These are phyloP conservation scores for Tolypocladium ovalisporum DNA, from an alignment of 2,329 filamentous ascomycete species.

Conservation along the genomic window DNA sequence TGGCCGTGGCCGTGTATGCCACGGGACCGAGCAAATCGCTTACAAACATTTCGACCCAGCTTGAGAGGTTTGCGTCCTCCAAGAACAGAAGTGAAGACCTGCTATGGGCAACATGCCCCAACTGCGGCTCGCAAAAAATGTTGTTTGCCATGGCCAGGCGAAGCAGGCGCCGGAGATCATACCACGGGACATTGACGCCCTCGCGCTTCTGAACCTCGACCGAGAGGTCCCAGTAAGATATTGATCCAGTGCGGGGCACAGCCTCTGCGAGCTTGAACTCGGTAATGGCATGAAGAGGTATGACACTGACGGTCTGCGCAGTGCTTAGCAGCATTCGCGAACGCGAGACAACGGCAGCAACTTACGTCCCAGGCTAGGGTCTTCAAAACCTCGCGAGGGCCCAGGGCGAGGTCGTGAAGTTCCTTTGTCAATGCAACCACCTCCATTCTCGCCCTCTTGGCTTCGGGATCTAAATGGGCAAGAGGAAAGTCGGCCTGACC, in stretches of 20 bases:
- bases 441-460: slow-evolving; percentile 6
- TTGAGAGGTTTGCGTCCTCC: slow-evolving; percentile 13
- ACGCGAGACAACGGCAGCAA: not conserved
- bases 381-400: slow-evolving; percentile 11
- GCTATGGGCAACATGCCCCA: slow-evolving; percentile 28
- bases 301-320: slow-evolving; percentile 13
- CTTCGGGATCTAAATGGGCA: slow-evolving; percentile 2
- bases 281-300: slow-evolving; percentile 18
- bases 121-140: slow-evolving; percentile 26
- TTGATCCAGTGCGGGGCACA: slow-evolving; percentile 14
- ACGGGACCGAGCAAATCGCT: slow-evolving; percentile 19
- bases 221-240: slow-evolving; percentile 15
- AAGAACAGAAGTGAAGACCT: slow-evolving; percentile 18
- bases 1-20: slow-evolving; percentile 18
- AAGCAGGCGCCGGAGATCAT: slow-evolving; percentile 22
- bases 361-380: slow-evolving; percentile 17
- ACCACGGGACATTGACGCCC: slow-evolving; percentile 20
- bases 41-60: slow-evolving; percentile 19
- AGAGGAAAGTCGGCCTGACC: slow-evolving; percentile 11
- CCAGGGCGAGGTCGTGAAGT: slow-evolving; percentile 10
- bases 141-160: slow-evolving; percentile 27
- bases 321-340: not conserved
- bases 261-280: slow-evolving; percentile 19
- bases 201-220: slow-evolving; percentile 19
- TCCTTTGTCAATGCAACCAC: slow-evolving; percentile 11